Percentiles rank a stretch among this genome's conserved stretches.
These are phyloP conservation scores for Cyclotella sp. DNA, from an alignment of 108 stramenopile genomes.

Conservation along the genomic window DNA sequence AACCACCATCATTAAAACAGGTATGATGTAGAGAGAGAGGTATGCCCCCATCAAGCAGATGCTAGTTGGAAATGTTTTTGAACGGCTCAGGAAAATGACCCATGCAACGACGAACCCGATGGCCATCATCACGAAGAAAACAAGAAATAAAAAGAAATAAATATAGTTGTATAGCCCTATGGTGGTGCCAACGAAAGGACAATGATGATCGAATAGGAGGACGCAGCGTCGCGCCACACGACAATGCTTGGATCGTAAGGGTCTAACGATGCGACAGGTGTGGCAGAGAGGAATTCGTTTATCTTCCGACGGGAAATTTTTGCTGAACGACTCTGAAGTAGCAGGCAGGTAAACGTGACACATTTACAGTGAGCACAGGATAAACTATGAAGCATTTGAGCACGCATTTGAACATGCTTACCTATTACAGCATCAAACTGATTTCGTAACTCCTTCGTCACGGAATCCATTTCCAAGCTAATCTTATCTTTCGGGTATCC, in stretches of 20 bases:
- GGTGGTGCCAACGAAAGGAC: constrained; percentile 96
- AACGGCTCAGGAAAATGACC: constrained; percentile 55
- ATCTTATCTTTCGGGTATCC: constrained; percentile 48
- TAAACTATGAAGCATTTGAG: not conserved
- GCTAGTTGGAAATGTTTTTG: constrained; percentile 33
- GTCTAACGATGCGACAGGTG: constrained; percentile 93
- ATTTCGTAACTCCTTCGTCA: constrained; percentile 57
- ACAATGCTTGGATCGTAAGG: constrained; percentile 95
- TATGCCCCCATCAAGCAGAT: constrained; percentile 64
- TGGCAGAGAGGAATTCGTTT: constrained; percentile 84
- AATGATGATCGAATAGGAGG: constrained; percentile 97
- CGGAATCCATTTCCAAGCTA: constrained; percentile 51
- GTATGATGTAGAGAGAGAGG: constrained; percentile 65
- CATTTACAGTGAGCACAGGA: not conserved
- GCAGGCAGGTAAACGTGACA: not conserved
- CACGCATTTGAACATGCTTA: not conserved
- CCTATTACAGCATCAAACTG: constrained; percentile 78
- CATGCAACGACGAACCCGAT: constrained; percentile 61
- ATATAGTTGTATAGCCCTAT: constrained; percentile 96
- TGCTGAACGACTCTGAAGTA: constrained; percentile 60
- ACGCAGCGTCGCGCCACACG: constrained; percentile 89
- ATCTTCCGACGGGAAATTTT: constrained; percentile 51
- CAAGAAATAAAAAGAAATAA: constrained; percentile 89
- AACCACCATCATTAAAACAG: constrained; percentile 61
- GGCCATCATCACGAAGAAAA: constrained; percentile 59